Evolutionary conservation across 441 rosid species (phyloP), one percentile per base, ranked within the genome.

Genomic region (Bocquillonia castaneifolia): DNA sequence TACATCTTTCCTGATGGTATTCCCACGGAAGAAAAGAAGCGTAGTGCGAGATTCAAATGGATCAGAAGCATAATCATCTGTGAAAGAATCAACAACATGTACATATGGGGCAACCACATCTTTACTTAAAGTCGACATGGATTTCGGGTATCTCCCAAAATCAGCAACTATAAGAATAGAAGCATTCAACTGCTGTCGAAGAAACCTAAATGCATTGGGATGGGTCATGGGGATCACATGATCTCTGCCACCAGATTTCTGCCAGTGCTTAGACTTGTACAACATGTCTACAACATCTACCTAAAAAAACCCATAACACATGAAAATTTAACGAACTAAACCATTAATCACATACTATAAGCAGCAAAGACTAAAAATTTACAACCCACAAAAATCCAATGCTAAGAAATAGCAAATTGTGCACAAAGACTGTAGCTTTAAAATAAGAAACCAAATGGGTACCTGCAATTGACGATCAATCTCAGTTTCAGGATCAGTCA

Each of bases 141-240:
- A 82, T 78, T 26, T 84, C 3, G 97, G 81, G 64, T 84, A 87
- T 29, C 98, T 94, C 63, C 96, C 97, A 58, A 94, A 94, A 76
- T 94, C 99, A 64, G 80, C 96, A 77, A 94, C 90, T 71, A 94
- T 61, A 53, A 94, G 90, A 66, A 94, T 84, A 22, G 98, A 87
- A 31, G 97, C 94, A 56, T 94, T 94, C 81, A 88, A 81, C 82
- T 84, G 81, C 66, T 85, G 86, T 63, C 98, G 83, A 31, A 85
- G 88, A 81, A 92, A 94, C 79, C 98, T 86, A 76, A 94, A 92
- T 58, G 99, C 99, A 78, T 94, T 94, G 18, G 99, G 99, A 85
- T 94, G 99, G 59, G 97, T 90, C 96, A 88, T 90, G 23, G 98
- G 92, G 79, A 94, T 84, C 65, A 92, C 88, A 74, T 92, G 99